These are phyloP conservation scores for Chlorella sp. DNA, from an alignment of 139 green algal species.

Conservation along the genomic window DNA sequence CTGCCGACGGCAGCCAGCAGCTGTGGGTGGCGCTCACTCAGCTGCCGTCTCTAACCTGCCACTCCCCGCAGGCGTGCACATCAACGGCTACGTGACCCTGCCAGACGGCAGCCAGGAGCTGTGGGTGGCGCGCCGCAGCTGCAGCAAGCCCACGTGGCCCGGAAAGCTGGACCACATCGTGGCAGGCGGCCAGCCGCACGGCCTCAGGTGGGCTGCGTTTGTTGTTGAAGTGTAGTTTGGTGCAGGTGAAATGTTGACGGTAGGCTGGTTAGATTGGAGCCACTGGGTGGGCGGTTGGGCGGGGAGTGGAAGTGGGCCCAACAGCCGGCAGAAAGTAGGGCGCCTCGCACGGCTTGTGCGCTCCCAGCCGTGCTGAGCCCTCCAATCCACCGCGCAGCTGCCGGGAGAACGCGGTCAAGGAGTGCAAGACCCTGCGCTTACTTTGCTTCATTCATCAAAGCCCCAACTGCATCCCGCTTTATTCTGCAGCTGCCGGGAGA, in stretches of 20 bases:
- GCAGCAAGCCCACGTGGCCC: conserved; percentile 91
- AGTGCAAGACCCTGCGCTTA: no score
- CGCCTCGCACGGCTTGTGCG: no score
- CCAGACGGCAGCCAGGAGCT: conserved; percentile 64
- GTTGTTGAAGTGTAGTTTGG: conserved; percentile 6
- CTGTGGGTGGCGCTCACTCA: conserved; percentile 96
- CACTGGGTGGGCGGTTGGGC: no score
- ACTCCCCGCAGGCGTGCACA: conserved; percentile 76
- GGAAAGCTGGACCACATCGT: conserved; percentile 95
- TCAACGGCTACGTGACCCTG: conserved; percentile 87
- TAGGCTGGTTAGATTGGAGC: no score
- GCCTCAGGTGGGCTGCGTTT: background rate
- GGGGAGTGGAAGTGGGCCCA: no score
- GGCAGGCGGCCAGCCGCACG: conserved; percentile 83
- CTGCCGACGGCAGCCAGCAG: conserved; percentile 49
- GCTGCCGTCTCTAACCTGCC: no score
- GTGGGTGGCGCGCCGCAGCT: conserved; percentile 86
- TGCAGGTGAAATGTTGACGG: no score
- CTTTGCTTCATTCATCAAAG: no score
- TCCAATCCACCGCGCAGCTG: conserved; percentile 35
- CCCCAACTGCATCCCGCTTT: no score
- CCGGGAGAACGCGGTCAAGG: conserved; percentile 91
- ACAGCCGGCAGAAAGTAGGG: no score
- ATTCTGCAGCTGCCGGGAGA: conserved; percentile 61
- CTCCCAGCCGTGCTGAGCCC: no score